Evolutionary conservation across 768 basidiomycete genomes (phyloP).

Genomic region (Fistulinella prunicolor): DNA sequence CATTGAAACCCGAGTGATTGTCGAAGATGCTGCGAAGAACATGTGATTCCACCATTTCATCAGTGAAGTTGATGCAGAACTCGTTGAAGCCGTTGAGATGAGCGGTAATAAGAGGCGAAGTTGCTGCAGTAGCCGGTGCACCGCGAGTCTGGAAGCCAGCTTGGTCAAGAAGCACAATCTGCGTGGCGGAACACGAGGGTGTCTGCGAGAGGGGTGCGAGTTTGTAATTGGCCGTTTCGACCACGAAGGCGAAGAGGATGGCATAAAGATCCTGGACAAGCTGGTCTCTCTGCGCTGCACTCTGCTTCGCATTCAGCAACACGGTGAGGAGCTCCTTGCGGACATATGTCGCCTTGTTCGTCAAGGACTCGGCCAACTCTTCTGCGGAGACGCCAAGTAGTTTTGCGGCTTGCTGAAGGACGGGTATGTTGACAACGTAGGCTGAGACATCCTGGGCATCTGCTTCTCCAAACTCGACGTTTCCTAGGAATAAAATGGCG

Average conservation of each 20-base stretch:
- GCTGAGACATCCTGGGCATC: slow-evolving; percentile 55
- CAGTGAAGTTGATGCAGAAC: slow-evolving; percentile 56
- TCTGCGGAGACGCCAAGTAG: slow-evolving; percentile 53
- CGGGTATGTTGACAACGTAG: slow-evolving; percentile 41
- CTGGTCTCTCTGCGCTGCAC: slow-evolving; percentile 50
- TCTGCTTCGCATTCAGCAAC: slow-evolving; percentile 50
- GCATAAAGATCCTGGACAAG: slow-evolving; percentile 59
- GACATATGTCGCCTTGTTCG: slow-evolving; percentile 55
- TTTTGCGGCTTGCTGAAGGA: slow-evolving; percentile 48
- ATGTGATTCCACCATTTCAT: slow-evolving; percentile 60
- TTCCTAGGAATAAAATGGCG: slow-evolving; percentile 56
- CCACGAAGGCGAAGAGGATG: slow-evolving; percentile 60
- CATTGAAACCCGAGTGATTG: slow-evolving; percentile 44
- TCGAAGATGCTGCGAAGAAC: slow-evolving; percentile 52
- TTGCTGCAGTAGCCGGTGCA: slow-evolving; percentile 36
- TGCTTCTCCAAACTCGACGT: slow-evolving; percentile 55
- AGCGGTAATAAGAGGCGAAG: slow-evolving; percentile 52
- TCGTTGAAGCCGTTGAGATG: slow-evolving; percentile 60
- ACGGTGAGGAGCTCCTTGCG: slow-evolving; percentile 58
- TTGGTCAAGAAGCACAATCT: slow-evolving; percentile 53
- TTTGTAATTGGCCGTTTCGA: slow-evolving; percentile 61
- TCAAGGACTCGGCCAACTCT: slow-evolving; percentile 51
- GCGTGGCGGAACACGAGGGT: slow-evolving; percentile 40
- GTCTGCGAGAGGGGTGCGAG: slow-evolving; percentile 44
- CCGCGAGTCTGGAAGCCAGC: slow-evolving; percentile 58